phyloP scores from a whole-genome alignment of 495 filamentous ascomycete species.

The Penicillium subrubescens region DNA sequence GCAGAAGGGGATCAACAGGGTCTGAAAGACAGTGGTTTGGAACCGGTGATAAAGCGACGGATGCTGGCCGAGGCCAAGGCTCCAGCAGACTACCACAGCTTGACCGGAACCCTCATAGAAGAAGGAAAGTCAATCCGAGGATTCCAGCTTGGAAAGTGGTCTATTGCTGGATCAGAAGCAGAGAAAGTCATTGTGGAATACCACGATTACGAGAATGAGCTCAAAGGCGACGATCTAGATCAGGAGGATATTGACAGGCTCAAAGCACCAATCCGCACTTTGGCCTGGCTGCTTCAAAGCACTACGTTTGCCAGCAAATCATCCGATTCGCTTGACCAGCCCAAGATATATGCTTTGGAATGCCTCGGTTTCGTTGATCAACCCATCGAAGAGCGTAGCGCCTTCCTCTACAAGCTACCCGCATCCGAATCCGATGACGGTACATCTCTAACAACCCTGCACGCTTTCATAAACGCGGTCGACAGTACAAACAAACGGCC shows the following conservation, averaged over 20 bases:
- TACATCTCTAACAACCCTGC: constrained; percentile 19
- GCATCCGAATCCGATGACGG: constrained; percentile 1
- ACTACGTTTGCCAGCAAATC: constrained; percentile 17
- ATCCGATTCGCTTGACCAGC: constrained; percentile 13
- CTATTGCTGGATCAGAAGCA: not conserved
- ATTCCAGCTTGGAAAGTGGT: constrained; percentile 22
- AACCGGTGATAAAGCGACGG: constrained; percentile 21
- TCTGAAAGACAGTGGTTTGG: constrained; percentile 21
- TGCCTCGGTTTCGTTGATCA: constrained; percentile 25
- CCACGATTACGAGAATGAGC: constrained; percentile 21
- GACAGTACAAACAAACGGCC: constrained; percentile 16
- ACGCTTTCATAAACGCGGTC: constrained; percentile 21
- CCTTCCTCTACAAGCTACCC: constrained; percentile 23
- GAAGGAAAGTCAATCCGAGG: constrained; percentile 10
- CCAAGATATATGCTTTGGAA: constrained; percentile 25
- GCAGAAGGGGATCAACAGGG: constrained; percentile 9
- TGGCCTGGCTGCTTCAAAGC: constrained; percentile 26
- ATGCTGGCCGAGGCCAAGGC: constrained; percentile 16
- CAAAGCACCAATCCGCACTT: constrained; percentile 20
- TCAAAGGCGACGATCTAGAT: constrained; percentile 22
- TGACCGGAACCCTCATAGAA: constrained; percentile 21
- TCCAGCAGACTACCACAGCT: constrained; percentile 18
- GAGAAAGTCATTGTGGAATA: constrained; percentile 21
- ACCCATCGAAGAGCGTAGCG: constrained; percentile 18
- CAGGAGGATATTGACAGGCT: constrained; percentile 16